Evolutionary conservation across 805 yeast species (phyloP), one percentile per base, ranked within the genome.

Genomic region (Ogataea kodamae): DNA sequence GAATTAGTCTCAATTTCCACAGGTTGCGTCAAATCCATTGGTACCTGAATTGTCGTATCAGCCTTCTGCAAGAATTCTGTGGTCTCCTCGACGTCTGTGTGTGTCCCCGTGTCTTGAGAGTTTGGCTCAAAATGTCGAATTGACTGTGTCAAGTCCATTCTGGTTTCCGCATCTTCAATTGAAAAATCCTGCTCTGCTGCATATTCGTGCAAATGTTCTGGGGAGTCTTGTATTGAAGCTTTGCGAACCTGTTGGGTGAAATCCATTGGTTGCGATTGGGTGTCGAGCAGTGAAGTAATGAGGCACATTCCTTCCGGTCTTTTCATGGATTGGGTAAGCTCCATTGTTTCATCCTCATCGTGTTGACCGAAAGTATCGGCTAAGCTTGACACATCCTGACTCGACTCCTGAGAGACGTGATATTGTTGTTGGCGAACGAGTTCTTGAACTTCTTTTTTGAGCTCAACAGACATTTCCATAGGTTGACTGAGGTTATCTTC

Each of bases 401-500:
- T 11, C 9, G 20, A 2, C 8, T 15, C 24, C 13, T 20, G 30
- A 6, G 16, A 9, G 14, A 13, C 10, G n/a, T 33, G 32, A 9
- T 5, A 4, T 5, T 23, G 24, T 11, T 20, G 10, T 8, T 20
- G 26, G 12, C 38, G 33, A 11, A 28, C 32, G 18, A 40, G 23
- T 5, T 24, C 20, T 9, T 33, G 33, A 3, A 37, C 18, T 18
- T 31, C 27, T 8, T 28, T 32, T 7, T 30, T 37, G 25, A 40
- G 12, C 23, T 40, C 45, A 9, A 30, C 33, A 8, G 55, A 45
- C 41, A 51, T 38, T 20, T 52, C 57, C 57, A 52, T 47, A 3
- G 58, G 50, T 28, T 52, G 54, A 4, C 57, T 52, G 11, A 44
- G 30, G 13, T 42, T 43, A 7, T 49, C 52, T 22, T 51, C 56